Evolutionary conservation across 257 asterid genomes (phyloP), one percentile per base, ranked within the genome.

Genomic region (Fraxinus cuspidata): DNA sequence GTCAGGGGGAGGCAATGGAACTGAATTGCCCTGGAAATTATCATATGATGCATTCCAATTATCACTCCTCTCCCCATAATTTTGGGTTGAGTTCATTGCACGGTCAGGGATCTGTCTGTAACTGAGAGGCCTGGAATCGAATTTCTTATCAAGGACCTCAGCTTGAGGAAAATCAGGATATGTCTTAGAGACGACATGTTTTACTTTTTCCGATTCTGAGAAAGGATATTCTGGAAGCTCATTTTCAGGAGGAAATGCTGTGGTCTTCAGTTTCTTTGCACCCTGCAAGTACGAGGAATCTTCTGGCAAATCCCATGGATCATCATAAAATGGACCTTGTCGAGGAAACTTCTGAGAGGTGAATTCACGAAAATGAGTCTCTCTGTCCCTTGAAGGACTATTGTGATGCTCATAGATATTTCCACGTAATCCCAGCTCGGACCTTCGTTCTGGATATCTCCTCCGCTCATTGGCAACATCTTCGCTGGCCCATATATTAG

Each of bases 301-400:
- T 79, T 92, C 99, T n/a, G 97, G 99, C 82, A 94, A 84, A 83
- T 94, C 99, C 95, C 92, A 94, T 18, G 91, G 88, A 79, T 92
- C 98, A 79, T 89, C 96, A 76, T 85, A 80, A 71, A 79, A 83
- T 32, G 81, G 87, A 77, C 85, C 92, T 73, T 83, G 84, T 68
- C 82, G 87, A 76, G 83, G 79, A 79, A 83, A 85, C 51, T 79
- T 79, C 73, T 75, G 87, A 34, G 96, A 92, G 75, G 97, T 89
- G 80, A 72, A 85, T 60, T 90, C 94, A 67, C 78, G 92, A 40
- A 80, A 81, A 80, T 56, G 93, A 79, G 77, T 31, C 74, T 74
- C 81, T 28, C 88, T 76, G 77, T 78, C 86, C 81, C 88, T 85
- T 37, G 84, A 80, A 80, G 97, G 94, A 86, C 92, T 83, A 75